Base-by-base conservation (phyloP, 768 basidiomycete genomes). In the Lentinula sp. region DNA sequence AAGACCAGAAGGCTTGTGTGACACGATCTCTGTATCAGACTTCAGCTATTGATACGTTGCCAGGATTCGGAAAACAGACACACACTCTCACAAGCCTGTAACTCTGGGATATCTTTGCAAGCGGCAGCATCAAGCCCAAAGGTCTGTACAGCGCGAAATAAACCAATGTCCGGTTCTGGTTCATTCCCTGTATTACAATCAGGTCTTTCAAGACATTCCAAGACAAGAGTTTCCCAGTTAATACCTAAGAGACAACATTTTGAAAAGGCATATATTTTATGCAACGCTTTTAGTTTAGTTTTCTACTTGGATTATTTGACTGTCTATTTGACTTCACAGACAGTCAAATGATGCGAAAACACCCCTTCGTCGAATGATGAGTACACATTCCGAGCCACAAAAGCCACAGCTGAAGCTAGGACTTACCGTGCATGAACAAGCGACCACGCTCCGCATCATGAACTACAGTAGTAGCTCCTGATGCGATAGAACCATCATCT, bases 51-150 rank as follows among this genome's bases (percentile, higher is more conserved):
- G 28, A 28, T 28, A 28, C 28, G 28, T 28, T 28, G 1, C 1
- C 28, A 13, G 13, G 6, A 39, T 39, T 39, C 2, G 37, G 35
- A 10, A 35, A 9, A 33, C 8, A 33, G 48, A 35, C 16, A 70
- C 80, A 28, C 65, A 87, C 88, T 88, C 73, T 90, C 87, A 64
- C 88, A 90, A 23, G 86, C 88, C 61, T 83, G 72, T 18, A 88
- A 70, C 16, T 81, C 77, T 6, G 80, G 77, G n/a, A 87, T 73
- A 0, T 68, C 71, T 23, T 66, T 76, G 70, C 88, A 89, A 39
- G 78, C 62, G 41, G 49, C 13, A 15, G 13, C 16, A 0, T 68
- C 65, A 65, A 83, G 84, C n/a, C 82, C 82, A 4, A 83, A 62
- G 0, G 80, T 56, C 51, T 77, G 66, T 8, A 85, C 65, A 39